These are phyloP conservation scores for Dalbergia cochinchinensis DNA, from an alignment of 306 rosid species.

Conservation along the genomic window DNA sequence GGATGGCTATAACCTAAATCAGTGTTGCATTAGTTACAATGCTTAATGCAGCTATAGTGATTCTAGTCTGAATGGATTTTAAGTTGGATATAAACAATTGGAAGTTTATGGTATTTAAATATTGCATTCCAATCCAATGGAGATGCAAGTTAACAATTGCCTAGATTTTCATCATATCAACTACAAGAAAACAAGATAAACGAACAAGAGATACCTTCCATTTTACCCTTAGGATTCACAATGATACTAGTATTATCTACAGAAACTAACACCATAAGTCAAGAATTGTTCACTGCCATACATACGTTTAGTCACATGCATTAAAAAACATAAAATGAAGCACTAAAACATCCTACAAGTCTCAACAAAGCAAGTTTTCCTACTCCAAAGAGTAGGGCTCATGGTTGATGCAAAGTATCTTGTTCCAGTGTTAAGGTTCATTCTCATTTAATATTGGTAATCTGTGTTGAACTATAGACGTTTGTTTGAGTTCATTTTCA, in stretches of 20 bases:
- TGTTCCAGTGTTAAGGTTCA: no score
- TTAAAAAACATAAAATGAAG: no score
- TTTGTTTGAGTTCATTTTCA: no score
- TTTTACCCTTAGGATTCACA: slow-evolving; percentile 93
- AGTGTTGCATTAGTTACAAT: no score
- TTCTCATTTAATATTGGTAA: no score
- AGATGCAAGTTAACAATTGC: no score
- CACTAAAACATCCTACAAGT: background rate
- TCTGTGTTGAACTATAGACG: no score
- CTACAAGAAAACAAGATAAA: background rate
- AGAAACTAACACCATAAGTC: background rate
- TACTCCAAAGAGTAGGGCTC: no score
- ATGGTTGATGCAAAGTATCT: no score
- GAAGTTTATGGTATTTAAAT: background rate
- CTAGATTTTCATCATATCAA: background rate
- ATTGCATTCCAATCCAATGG: background rate
- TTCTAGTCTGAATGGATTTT: background rate
- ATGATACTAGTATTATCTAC: slow-evolving; percentile 91
- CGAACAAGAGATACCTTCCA: slow-evolving; percentile 65
- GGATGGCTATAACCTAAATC: no score
- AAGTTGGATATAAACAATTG: background rate
- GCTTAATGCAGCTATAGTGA: no score
- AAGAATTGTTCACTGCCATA: background rate
- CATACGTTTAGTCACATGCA: no score
- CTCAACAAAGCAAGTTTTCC: background rate